Conservation (phyloP, 129 eudicot species). For the Gnaphalium uliginosum region DNA sequence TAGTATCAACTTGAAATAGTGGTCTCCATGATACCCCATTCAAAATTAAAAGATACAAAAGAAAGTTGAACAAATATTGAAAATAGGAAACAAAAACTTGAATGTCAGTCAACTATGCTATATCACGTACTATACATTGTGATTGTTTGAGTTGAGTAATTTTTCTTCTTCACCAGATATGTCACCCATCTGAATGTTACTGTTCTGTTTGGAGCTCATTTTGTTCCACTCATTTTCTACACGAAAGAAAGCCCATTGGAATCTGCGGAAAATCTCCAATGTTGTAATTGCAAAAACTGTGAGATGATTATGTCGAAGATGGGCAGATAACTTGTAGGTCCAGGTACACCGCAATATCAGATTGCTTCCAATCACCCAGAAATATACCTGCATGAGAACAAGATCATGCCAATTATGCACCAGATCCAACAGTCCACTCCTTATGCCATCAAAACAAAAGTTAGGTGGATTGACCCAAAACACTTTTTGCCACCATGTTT, state of each 20-base stretch:
- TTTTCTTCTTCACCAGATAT: conserved; percentile 61
- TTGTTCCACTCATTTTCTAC: conserved; percentile 96
- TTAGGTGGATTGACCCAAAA: neutral
- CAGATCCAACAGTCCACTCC: neutral
- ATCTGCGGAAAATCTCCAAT: conserved; percentile 81
- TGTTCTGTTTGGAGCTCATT: conserved; percentile 55
- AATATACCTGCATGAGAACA: conserved; percentile 57
- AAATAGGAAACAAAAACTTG: conserved; percentile 4
- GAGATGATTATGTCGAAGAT: conserved; percentile 89
- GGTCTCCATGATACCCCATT: neutral
- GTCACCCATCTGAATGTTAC: conserved; percentile 44
- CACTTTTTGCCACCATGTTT: neutral
- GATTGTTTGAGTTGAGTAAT: conserved; percentile 57
- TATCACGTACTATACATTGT: conserved; percentile 53
- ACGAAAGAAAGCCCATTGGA: conserved; percentile 96
- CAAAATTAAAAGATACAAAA: conserved; percentile 23
- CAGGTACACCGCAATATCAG: conserved; percentile 88
- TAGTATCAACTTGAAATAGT: conserved; percentile 3
- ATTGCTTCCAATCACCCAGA: conserved; percentile 93
- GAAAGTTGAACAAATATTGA: conserved; percentile 18
- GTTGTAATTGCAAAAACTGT: conserved; percentile 77
- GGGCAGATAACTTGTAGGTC: conserved; percentile 98
- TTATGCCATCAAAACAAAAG: neutral
- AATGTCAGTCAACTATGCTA: conserved; percentile 17
- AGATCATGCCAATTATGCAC: neutral